phyloP scores from a whole-genome alignment of 805 yeast genomes.

The Metschnikowia chrysomelidarum region DNA sequence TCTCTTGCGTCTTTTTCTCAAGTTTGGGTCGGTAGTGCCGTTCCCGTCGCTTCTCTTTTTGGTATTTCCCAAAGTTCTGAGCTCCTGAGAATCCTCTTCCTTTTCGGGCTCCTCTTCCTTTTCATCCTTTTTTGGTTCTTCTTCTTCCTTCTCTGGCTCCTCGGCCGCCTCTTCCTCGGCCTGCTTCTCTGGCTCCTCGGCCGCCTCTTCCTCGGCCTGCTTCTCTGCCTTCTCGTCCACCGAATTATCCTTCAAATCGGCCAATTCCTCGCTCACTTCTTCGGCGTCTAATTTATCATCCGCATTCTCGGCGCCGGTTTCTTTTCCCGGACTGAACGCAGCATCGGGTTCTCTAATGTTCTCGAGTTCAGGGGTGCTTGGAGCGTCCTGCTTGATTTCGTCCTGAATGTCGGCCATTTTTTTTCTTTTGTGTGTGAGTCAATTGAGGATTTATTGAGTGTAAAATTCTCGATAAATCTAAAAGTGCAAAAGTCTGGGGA shows the following conservation, averaged over 20 bases:
- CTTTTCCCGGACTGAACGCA: slow-evolving; percentile 4
- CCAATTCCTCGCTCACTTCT: slow-evolving; percentile 18
- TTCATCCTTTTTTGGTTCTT: neutral
- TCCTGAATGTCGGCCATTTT: slow-evolving; percentile 5
- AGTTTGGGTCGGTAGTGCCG: slow-evolving; percentile 18
- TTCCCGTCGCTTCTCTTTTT: slow-evolving; percentile 5
- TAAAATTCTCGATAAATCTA: no score
- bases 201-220: slow-evolving; percentile 10
- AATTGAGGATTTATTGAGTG: no score
- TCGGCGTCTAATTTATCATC: slow-evolving; percentile 10
- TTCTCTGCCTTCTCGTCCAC: slow-evolving; percentile 17
- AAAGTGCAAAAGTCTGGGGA: no score
- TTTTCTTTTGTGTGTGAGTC: no score
- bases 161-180: slow-evolving; percentile 8
- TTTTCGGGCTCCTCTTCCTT: neutral
- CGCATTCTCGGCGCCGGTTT: slow-evolving; percentile 7
- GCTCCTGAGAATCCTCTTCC: slow-evolving; percentile 6
- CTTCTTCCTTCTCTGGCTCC: slow-evolving; percentile 1
- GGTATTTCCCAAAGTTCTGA: slow-evolving; percentile 1
- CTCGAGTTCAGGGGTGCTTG: slow-evolving; percentile 6
- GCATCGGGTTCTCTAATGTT: slow-evolving; percentile 6
- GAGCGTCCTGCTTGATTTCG: slow-evolving; percentile 5
- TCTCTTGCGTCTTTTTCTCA: slow-evolving; percentile 53
- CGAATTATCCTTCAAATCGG: slow-evolving; percentile 18
- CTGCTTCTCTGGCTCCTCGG: slow-evolving; percentile 12